A percentile compares a stretch with the other conserved stretches of the same genome.
Conservation (phyloP, 2,329 filamentous ascomycete species). For the Cordyceps sp. region DNA sequence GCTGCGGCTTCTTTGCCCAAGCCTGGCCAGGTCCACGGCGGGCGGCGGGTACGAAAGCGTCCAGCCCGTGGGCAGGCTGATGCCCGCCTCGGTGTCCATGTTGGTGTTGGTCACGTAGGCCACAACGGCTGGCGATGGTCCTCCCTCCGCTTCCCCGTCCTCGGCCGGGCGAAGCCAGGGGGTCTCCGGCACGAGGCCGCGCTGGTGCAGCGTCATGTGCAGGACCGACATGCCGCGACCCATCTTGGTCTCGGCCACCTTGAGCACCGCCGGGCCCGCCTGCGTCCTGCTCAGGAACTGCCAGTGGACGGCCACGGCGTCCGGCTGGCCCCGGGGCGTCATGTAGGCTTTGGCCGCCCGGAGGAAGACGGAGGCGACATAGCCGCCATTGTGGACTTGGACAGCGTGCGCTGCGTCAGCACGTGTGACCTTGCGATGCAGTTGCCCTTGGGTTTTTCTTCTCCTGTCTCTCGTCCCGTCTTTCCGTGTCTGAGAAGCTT, state of each 20-base stretch:
- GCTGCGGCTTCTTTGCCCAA: no score
- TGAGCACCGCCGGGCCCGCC: slow-evolving; percentile 18
- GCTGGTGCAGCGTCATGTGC: slow-evolving; percentile 24
- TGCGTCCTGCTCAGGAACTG: slow-evolving; percentile 22
- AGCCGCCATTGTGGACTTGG: slow-evolving; percentile 28
- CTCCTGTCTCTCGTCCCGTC: no score
- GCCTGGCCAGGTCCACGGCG: slow-evolving; percentile 10
- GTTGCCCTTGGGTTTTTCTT: no score
- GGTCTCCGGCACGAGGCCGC: slow-evolving; percentile 11
- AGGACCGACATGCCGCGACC: slow-evolving; percentile 24
- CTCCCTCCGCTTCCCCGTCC: no score
- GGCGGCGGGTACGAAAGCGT: slow-evolving; percentile 5
- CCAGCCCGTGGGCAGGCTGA: slow-evolving; percentile 13
- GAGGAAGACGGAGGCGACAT: slow-evolving; percentile 23
- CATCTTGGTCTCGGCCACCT: slow-evolving; percentile 23
- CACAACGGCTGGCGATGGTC: slow-evolving; percentile 11
- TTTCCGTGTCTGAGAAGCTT: no score
- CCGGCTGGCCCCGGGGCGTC: slow-evolving; percentile 14
- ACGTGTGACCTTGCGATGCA: no score
- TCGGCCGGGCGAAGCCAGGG: slow-evolving; percentile 18
- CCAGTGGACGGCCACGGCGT: slow-evolving; percentile 22
- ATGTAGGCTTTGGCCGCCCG: slow-evolving; percentile 18
- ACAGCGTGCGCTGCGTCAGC: background rate
- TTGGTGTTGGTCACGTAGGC: slow-evolving; percentile 23
- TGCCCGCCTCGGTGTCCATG: slow-evolving; percentile 14